Evolutionary conservation across 371 early-diverging fungal species (phyloP).

Genomic region (Syncephalis fuscata): DNA sequence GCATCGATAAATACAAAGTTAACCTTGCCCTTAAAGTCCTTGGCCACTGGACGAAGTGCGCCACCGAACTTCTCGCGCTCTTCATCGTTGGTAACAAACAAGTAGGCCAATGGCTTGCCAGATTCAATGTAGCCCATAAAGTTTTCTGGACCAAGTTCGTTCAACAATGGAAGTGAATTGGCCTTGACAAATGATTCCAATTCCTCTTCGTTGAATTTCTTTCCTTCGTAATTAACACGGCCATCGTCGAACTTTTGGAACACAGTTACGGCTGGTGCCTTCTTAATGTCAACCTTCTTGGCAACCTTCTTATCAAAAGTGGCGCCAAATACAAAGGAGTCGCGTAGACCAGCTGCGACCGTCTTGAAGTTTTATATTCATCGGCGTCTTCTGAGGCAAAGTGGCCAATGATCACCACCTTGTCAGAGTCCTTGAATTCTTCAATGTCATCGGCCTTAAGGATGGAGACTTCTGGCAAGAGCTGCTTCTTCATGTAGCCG

Average conservation of each 20-base stretch:
- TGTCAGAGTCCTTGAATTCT: constrained; percentile 58
- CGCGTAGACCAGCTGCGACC: constrained; percentile 59
- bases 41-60: constrained; percentile 49
- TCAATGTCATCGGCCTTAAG: constrained; percentile 45
- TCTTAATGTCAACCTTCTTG: constrained; percentile 22
- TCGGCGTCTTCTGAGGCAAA: constrained; percentile 28
- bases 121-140: constrained; percentile 64
- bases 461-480: constrained; percentile 56
- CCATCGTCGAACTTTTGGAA: constrained; percentile 88
- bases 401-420: constrained; percentile 76
- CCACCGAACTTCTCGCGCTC: constrained; percentile 27
- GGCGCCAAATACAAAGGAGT: constrained; percentile 67
- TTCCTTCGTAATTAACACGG: constrained; percentile 33
- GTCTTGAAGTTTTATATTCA: constrained; percentile 39
- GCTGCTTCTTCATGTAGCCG: constrained; percentile 80
- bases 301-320: constrained; percentile 24
- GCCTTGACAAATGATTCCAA: constrained; percentile 47
- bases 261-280: constrained; percentile 46
- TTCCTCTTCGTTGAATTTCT: constrained; percentile 26
- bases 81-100: constrained; percentile 57
- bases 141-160: constrained; percentile 77
- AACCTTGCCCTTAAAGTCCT: constrained; percentile 69
- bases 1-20: constrained; percentile 85
- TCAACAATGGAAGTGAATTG: constrained; percentile 72
- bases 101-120: constrained; percentile 74